phyloP scores from a whole-genome alignment of 2,329 filamentous ascomycete genomes.

The Passalora sequoiae region DNA sequence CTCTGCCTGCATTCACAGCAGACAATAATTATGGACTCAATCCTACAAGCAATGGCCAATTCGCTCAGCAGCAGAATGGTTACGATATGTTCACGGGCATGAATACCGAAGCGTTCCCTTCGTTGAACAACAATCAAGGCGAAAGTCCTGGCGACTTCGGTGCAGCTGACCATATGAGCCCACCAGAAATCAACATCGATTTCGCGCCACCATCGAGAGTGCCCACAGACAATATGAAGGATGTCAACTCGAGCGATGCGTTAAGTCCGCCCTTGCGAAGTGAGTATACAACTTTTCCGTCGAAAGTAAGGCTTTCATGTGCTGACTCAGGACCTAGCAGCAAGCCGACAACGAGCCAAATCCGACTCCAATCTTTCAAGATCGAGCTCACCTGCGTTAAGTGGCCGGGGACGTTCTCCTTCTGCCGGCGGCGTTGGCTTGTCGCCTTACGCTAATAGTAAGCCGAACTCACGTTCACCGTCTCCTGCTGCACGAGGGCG shows the following conservation, averaged over 20 bases:
- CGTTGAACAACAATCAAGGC: conserved; percentile 39
- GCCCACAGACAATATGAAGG: conserved; percentile 39
- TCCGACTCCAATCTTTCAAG: conserved; percentile 55
- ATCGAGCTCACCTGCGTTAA: conserved; percentile 38
- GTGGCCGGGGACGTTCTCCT: conserved; percentile 33
- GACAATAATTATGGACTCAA: conserved; percentile 44
- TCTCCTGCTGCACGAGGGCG: conserved; percentile 31
- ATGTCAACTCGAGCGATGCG: conserved; percentile 62
- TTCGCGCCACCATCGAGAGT: conserved; percentile 67
- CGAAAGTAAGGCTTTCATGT: not conserved
- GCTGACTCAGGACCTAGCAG: conserved; percentile 12
- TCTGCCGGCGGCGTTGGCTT: conserved; percentile 35
- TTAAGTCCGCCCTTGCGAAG: conserved; percentile 70
- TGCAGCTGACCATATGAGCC: conserved; percentile 70
- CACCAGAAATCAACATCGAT: conserved; percentile 93
- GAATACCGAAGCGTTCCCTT: conserved; percentile 46
- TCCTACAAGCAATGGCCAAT: conserved; percentile 45
- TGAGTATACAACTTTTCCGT: conserved; percentile 36
- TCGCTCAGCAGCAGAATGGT: conserved; percentile 39
- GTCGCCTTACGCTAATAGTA: conserved; percentile 38
- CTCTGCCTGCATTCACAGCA: conserved; percentile 46
- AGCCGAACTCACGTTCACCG: conserved; percentile 41
- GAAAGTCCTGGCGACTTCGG: conserved; percentile 48
- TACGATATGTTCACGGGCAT: conserved; percentile 49
- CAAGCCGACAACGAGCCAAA: conserved; percentile 52